Conservation (phyloP, 139 green algal genomes). For the Coccomyxa sp. region DNA sequence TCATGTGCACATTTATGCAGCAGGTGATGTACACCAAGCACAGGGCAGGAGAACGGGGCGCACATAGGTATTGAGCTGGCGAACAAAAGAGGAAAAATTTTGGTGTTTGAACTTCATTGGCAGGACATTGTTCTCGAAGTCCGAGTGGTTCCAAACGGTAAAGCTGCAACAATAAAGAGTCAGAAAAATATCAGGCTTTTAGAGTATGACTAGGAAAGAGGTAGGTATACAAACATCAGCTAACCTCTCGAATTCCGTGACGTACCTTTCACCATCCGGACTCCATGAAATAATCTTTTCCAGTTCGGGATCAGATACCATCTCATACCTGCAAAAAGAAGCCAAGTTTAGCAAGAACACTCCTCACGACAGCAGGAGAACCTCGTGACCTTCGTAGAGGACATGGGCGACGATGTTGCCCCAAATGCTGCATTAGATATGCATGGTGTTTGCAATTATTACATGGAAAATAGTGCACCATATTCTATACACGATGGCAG, state of each 20-base stretch:
- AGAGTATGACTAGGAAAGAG: neutral
- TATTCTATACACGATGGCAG: no score
- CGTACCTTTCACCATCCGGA: constrained; percentile 73
- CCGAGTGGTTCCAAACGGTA: constrained; percentile 84
- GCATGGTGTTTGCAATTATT: no score
- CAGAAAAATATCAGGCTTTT: neutral
- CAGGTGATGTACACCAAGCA: neutral
- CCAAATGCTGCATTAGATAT: no score
- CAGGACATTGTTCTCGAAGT: constrained; percentile 88
- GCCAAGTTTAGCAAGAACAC: no score
- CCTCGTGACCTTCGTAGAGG: no score
- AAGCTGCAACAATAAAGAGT: constrained; percentile 55
- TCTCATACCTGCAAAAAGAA: constrained; percentile 75
- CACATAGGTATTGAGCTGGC: constrained; percentile 97
- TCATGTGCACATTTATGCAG: neutral
- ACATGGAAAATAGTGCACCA: no score
- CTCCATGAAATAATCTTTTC: constrained; percentile 85
- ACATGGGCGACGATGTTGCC: no score
- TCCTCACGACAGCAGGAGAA: no score
- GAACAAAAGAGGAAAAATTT: constrained; percentile 94
- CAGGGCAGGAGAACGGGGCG: constrained; percentile 8
- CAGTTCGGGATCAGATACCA: constrained; percentile 80
- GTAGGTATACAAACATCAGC: neutral
- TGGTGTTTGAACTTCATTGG: constrained; percentile 97
- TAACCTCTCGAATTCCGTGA: neutral